These are phyloP conservation scores for Extremus antarcticus DNA, from an alignment of 495 filamentous ascomycete species.

Conservation along the genomic window DNA sequence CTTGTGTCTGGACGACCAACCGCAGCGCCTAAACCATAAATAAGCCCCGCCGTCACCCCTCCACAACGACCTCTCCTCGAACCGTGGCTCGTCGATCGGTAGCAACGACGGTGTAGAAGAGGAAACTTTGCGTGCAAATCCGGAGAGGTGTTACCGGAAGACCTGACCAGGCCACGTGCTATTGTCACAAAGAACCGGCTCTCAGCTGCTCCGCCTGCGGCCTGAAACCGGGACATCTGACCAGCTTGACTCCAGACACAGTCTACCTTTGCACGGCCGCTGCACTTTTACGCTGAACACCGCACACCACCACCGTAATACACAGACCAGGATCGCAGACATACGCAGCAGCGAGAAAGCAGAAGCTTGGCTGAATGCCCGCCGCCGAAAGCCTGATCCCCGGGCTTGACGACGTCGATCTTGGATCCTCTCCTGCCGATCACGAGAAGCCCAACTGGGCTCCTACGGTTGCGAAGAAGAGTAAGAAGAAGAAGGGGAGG, in stretches of 20 bases:
- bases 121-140: no score
- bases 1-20: background rate
- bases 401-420: constrained; percentile 11
- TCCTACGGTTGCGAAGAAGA: background rate
- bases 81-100: no score
- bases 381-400: constrained; percentile 7
- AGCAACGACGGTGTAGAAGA: background rate
- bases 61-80: no score
- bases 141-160: no score
- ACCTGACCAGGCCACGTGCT: background rate
- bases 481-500: constrained; percentile 4
- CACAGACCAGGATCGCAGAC: no score
- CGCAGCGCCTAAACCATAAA: no score
- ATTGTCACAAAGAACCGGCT: background rate
- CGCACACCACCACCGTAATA: no score
- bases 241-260: no score
- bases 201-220: background rate
- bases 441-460: background rate
- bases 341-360: background rate
- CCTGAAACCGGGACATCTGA: background rate
- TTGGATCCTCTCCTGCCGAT: no score
- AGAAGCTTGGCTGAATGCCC: constrained; percentile 14
- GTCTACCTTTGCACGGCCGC: no score
- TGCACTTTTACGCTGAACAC: no score
- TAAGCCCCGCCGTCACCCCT: no score